Base-by-base conservation (phyloP, 1,284 basidiomycete species). In the Tylopilus sp. region DNA sequence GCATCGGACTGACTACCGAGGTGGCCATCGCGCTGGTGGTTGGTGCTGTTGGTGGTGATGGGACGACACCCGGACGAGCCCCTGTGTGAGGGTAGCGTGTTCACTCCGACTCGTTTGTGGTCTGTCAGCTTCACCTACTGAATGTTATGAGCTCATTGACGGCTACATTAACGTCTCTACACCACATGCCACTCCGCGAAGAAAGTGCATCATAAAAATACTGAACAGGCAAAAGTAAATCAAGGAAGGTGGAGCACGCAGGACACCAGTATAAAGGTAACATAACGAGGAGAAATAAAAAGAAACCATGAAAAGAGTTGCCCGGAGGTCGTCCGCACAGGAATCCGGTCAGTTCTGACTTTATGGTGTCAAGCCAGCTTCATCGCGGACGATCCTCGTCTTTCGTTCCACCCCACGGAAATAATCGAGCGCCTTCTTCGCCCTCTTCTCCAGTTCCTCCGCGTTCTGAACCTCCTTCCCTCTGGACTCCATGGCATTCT, bases 401-500 rank as follows among this genome's bases (percentile, higher is more conserved):
- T 75, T 76, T 58, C 69, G 69, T 48, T 77, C 75, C 28, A 91
- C 76, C 42, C 76, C 74, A 6, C 64, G 70, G 69, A 96, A 89
- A 76, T 79, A 91, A 52, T 78, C 78, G 44, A 86, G 73, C n/a
- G 94, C 93, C 55, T 72, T 81, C 56, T 68, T 63, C 6, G 91
- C 85, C 65, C 77, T 79, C 67, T 70, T 78, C 70, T 88, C 86
- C 45, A 76, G 74, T 57, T 84, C 84, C 71, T 97, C 93, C 44
- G 84, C 86, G 44, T 75, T 75, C 61, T 77, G 78, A n/a, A 94
- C 88, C 61, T 93, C 89, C 65, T 78, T 81, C 42, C 74, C 79
- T 49, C 80, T 75, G 63, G 86, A 85, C 57, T 93, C 92, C 72
- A 95, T 81, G 8, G 91, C 89, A 2, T 71, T 74, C 43, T 83